These are phyloP conservation scores for Themeda triandra DNA, from an alignment of 176 grass and related monocot species.

Conservation along the genomic window DNA sequence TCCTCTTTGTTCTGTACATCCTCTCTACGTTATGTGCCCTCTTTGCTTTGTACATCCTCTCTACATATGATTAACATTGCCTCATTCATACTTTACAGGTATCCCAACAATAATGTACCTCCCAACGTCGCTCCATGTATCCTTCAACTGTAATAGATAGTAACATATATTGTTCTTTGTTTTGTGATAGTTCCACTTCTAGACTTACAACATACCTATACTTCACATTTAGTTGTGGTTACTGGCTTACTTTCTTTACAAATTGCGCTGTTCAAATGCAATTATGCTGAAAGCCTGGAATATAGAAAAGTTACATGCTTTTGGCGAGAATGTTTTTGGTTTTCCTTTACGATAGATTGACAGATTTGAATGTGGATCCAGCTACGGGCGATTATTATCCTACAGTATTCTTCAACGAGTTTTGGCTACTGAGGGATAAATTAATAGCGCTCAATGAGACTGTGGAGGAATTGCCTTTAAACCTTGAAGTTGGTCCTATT, in stretches of 20 bases:
- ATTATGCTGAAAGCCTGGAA: not conserved
- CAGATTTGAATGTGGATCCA: conserved; percentile 85
- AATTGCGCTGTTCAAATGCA: not conserved
- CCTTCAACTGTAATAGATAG: conserved; percentile 53
- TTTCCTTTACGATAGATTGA: conserved; percentile 62
- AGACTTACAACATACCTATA: not conserved
- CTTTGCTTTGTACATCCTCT: not conserved
- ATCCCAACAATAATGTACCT: conserved; percentile 78
- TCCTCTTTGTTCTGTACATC: not conserved
- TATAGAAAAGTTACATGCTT: not conserved
- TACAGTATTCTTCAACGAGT: conserved; percentile 92
- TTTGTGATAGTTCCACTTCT: not conserved
- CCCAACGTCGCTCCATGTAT: conserved; percentile 71
- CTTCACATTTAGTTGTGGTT: not conserved
- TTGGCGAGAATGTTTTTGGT: not conserved
- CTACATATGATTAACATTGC: not conserved
- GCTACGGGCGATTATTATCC: conserved; percentile 69
- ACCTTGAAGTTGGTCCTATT: conserved; percentile 90
- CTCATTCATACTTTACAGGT: conserved; percentile 56
- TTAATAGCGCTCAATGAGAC: conserved; percentile 78
- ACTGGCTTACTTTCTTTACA: not conserved
- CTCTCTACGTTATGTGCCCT: not conserved
- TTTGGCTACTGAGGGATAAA: conserved; percentile 97
- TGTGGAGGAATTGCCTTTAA: conserved; percentile 65
- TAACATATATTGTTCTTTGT: not conserved